phyloP scores from a whole-genome alignment of 345 rosid genomes.

The Syzygium grande region DNA sequence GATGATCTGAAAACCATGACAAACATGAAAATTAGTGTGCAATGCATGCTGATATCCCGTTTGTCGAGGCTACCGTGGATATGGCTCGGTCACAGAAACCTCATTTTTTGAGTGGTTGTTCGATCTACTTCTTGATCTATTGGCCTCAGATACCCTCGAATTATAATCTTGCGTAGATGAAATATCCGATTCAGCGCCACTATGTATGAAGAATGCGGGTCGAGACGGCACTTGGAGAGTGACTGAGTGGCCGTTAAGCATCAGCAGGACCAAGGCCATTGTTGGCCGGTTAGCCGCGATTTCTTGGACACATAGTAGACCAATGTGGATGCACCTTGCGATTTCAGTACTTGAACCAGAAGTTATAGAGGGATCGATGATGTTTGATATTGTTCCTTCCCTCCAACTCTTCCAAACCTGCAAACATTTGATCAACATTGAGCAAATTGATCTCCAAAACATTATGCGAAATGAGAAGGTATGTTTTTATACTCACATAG shows the following conservation, averaged over 20 bases:
- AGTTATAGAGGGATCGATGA: slow-evolving; percentile 29
- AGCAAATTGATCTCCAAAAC: background rate
- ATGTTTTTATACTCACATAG: slow-evolving; percentile 15
- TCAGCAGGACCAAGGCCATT: slow-evolving; percentile 32
- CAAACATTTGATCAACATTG: background rate
- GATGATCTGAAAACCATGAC: background rate
- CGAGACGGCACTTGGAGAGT: slow-evolving; percentile 28
- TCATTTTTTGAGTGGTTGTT: background rate
- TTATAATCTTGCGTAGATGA: background rate
- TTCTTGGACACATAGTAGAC: slow-evolving; percentile 53
- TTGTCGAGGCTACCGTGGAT: background rate
- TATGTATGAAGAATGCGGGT: slow-evolving; percentile 32
- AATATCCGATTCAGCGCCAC: background rate
- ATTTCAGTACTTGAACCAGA: slow-evolving; percentile 20
- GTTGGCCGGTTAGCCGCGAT: slow-evolving; percentile 32
- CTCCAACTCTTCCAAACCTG: slow-evolving; percentile 59
- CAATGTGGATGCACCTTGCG: slow-evolving; percentile 48
- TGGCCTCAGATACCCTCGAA: background rate
- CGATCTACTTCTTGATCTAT: background rate
- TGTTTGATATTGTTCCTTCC: slow-evolving; percentile 17
- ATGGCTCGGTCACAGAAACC: background rate
- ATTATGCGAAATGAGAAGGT: background rate
- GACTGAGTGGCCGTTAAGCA: slow-evolving; percentile 38
- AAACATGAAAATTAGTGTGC: background rate
- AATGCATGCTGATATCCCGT: background rate